phyloP scores from a whole-genome alignment of 345 rosid species.

The Anacardium occidentale region DNA sequence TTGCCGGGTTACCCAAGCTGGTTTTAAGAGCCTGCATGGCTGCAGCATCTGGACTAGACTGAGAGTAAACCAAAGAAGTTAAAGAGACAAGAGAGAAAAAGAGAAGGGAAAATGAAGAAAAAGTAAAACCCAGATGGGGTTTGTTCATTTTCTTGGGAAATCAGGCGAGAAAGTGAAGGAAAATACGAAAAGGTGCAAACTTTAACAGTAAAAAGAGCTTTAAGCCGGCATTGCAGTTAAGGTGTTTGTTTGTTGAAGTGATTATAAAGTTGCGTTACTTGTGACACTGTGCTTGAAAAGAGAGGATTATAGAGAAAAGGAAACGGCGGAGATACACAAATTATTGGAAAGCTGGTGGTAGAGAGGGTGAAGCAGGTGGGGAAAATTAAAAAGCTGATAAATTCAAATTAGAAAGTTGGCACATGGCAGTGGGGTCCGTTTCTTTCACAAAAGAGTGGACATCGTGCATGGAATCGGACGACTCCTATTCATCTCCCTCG shows the following conservation, averaged over 20 bases:
- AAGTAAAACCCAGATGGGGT: neutral
- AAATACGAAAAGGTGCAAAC: neutral
- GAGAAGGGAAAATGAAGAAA: neutral
- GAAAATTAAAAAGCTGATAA: no score
- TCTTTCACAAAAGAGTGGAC: no score
- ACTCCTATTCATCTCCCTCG: no score
- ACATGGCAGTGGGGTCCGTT: no score
- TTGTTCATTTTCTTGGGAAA: neutral
- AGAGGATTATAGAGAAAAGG: constrained; percentile 1
- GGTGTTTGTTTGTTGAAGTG: neutral
- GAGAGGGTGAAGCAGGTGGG: neutral
- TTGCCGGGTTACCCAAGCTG: constrained; percentile 36
- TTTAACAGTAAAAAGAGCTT: constrained; percentile 21
- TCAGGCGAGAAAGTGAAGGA: constrained; percentile 8
- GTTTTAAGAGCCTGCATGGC: constrained; percentile 21
- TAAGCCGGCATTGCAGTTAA: constrained; percentile 21
- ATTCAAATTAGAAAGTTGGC: no score
- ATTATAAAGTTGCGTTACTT: neutral
- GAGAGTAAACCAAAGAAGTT: neutral
- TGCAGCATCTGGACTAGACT: neutral
- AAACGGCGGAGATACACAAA: constrained; percentile 30
- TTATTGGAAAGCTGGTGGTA: neutral
- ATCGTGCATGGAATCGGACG: no score
- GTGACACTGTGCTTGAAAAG: neutral
- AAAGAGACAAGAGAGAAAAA: neutral